Conservation (phyloP, 306 rosid species). For the Lupinus albus region DNA sequence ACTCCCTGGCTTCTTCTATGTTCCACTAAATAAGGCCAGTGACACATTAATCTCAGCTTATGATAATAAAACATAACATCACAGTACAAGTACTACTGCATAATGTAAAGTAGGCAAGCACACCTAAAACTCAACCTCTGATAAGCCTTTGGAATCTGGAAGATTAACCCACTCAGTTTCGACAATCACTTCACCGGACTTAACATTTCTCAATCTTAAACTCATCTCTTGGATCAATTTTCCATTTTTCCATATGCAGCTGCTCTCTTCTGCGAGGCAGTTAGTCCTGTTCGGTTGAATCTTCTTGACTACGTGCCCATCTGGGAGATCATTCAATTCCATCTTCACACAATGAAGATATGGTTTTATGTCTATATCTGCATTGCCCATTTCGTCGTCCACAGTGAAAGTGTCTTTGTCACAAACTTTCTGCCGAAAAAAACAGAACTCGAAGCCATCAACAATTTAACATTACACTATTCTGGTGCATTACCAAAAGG, state of each 20-base stretch:
- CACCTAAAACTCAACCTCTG: constrained; percentile 36
- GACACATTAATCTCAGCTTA: constrained; percentile 20
- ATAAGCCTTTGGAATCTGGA: constrained; percentile 52
- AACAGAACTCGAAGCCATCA: constrained; percentile 2
- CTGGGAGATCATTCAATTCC: constrained; percentile 52
- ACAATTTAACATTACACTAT: constrained; percentile 25
- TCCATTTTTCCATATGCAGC: constrained; percentile 61
- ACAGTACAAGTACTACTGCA: constrained; percentile 13
- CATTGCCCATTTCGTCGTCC: constrained; percentile 83
- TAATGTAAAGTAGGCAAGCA: neutral
- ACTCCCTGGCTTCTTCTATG: neutral
- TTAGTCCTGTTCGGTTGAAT: constrained; percentile 58
- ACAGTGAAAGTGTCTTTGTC: constrained; percentile 69
- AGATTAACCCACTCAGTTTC: constrained; percentile 67
- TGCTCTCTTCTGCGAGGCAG: constrained; percentile 66
- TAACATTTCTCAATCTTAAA: constrained; percentile 66
- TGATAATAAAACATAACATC: constrained; percentile 22
- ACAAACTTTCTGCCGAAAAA: constrained; percentile 52
- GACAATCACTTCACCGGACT: constrained; percentile 63
- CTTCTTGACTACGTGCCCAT: constrained; percentile 58
- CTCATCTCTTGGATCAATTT: constrained; percentile 70
- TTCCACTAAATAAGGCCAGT: neutral
- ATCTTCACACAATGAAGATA: constrained; percentile 62
- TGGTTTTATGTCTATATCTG: constrained; percentile 73
- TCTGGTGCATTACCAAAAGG: neutral